Percentiles rank a stretch among this genome's conserved stretches.
phyloP scores from a whole-genome alignment of 2,329 filamentous ascomycete genomes.

The Colletotrichum sp. region DNA sequence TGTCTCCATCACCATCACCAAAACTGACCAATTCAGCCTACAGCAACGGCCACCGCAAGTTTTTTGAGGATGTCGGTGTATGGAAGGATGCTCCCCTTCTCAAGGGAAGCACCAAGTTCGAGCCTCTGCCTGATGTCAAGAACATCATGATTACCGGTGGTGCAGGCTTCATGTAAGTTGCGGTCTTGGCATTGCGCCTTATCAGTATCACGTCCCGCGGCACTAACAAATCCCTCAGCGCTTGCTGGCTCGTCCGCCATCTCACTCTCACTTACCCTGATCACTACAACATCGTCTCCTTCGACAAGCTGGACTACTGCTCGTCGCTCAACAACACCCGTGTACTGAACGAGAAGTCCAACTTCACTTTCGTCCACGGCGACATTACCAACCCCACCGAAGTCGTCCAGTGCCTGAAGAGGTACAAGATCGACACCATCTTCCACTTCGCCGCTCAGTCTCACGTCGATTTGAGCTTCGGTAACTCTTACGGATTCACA shows the following conservation, averaged over 20 bases:
- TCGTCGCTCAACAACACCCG: slow-evolving; percentile 81
- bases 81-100: slow-evolving; percentile 77
- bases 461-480: slow-evolving; percentile 83
- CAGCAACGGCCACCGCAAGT: slow-evolving; percentile 39
- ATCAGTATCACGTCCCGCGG: not conserved
- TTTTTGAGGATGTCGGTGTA: slow-evolving; percentile 65
- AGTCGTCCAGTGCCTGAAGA: slow-evolving; percentile 73
- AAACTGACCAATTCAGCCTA: slow-evolving; percentile 19
- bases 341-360: slow-evolving; percentile 68
- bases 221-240: slow-evolving; percentile 51
- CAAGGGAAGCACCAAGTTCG: slow-evolving; percentile 72
- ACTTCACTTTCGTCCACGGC: slow-evolving; percentile 82
- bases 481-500: slow-evolving; percentile 82
- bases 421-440: slow-evolving; percentile 77
- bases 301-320: slow-evolving; percentile 87
- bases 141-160: slow-evolving; percentile 87
- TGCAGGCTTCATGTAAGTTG: slow-evolving; percentile 81
- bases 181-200: not conserved
- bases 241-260: slow-evolving; percentile 84
- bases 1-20: not conserved
- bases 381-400: slow-evolving; percentile 76
- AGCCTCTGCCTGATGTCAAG: slow-evolving; percentile 70
- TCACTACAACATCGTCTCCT: slow-evolving; percentile 80
- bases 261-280: slow-evolving; percentile 75
- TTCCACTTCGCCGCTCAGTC: slow-evolving; percentile 88